Base-by-base conservation (phyloP, 2,329 filamentous ascomycete genomes). In the Stemphylium lycopersici region DNA sequence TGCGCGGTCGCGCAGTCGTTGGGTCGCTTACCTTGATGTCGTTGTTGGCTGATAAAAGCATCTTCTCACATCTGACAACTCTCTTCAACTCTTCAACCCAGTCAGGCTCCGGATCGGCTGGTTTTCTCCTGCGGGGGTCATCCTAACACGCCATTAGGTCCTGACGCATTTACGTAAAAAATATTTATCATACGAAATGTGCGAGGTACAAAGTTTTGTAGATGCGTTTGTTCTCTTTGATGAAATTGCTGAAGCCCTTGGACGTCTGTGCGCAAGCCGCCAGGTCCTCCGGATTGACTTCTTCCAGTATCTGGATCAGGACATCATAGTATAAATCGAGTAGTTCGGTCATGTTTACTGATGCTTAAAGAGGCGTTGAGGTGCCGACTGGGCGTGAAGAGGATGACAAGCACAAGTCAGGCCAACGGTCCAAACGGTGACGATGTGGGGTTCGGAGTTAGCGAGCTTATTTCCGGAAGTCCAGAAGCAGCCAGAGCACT, bases 191-290 rank as follows among this genome's bases (percentile, higher is more conserved):
- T 71, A 89, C 87, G 49, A 86, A 79, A 38, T 74, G 71, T 13
- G 77, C 77, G 3, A 87, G 72, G 69, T 90, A 92, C 6, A 90
- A 76, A 18, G 83, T 80, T 55, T 83, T 86, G 71, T 81, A 87
- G 11, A 92, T 75, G 7, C 83, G 76, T 13, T 73, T 70, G 68
- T 91, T 90, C 38, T 78, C 79, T 43, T 76, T 78, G 47, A 89
- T 78, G 58, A 85, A 84, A 31, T 76, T 71, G 54, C 83, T 74
- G 41, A 92, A 75, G 3, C 55, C 66, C 38, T 51, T 59, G 1
- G 66, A 73, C 3, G 71, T 68, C 36, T 61, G 60, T 4, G 70
- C 66, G 54, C 70, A 72, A 29, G 66, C 53, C 4, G 65, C 71
- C 12, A 75, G 53, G 47, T 75, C 72, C 20, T 60, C 60, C 3